Percentiles rank a stretch among this genome's conserved stretches.
Conservation (phyloP, 306 rosid genomes). For the Trifolium dubium region DNA sequence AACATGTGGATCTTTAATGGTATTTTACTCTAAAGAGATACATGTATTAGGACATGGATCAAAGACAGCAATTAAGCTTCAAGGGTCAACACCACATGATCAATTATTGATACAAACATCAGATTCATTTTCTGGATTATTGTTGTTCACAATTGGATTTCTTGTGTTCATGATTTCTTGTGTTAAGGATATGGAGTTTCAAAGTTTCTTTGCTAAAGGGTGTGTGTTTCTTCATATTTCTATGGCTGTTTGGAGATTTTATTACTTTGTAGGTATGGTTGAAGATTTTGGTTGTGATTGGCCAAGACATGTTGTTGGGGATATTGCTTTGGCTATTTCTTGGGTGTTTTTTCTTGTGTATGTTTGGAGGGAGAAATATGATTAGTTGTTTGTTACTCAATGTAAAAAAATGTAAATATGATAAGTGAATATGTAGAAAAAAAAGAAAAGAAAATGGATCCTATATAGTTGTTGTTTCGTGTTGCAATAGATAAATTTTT, state of each 20-base stretch:
- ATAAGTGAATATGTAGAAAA: not conserved
- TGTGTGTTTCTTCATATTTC: constrained; percentile 81
- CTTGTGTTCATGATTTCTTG: constrained; percentile 82
- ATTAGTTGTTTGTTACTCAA: constrained; percentile 45
- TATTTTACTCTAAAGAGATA: constrained; percentile 69
- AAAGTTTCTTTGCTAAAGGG: constrained; percentile 89
- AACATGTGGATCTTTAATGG: constrained; percentile 75
- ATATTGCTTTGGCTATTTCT: constrained; percentile 73
- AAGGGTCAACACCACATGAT: constrained; percentile 88
- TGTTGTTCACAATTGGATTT: constrained; percentile 72
- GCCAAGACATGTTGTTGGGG: constrained; percentile 77
- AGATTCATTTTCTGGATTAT: constrained; percentile 84
- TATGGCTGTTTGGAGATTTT: constrained; percentile 88
- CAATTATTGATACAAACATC: constrained; percentile 76
- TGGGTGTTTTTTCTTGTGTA: constrained; percentile 79
- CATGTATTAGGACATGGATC: constrained; percentile 71
- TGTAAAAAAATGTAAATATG: not conserved
- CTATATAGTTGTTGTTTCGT: not conserved
- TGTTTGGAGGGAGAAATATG: constrained; percentile 90
- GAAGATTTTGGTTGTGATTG: constrained; percentile 75
- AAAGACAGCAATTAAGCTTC: constrained; percentile 75
- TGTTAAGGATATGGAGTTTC: constrained; percentile 83
- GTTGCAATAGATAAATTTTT: not conserved
- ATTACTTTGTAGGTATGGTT: constrained; percentile 57
- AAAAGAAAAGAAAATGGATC: not conserved